Conservation (phyloP, 2,329 filamentous ascomycete genomes). For the Ceratocystis harringtonii region DNA sequence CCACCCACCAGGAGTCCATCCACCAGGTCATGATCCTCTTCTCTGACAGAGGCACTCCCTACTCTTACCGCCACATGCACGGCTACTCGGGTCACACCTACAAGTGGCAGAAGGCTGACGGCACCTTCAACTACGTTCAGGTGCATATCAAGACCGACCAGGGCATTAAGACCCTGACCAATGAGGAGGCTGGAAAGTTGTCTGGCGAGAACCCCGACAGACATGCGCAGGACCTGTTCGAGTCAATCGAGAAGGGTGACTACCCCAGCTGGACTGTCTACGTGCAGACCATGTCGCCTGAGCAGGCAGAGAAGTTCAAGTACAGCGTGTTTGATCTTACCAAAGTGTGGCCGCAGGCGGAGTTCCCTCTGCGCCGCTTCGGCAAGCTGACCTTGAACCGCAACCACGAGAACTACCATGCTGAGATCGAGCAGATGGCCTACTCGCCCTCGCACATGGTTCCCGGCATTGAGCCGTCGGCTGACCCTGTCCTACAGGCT, state of each 20-base stretch:
- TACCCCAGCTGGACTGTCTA: slow-evolving; percentile 49
- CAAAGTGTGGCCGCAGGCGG: slow-evolving; percentile 50
- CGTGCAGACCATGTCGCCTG: slow-evolving; percentile 47
- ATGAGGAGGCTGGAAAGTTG: slow-evolving; percentile 40
- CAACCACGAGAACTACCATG: slow-evolving; percentile 53
- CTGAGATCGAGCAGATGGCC: slow-evolving; percentile 52
- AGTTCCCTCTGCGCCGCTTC: slow-evolving; percentile 45
- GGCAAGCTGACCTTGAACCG: slow-evolving; percentile 49
- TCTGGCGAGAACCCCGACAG: slow-evolving; percentile 45
- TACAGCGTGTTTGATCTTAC: slow-evolving; percentile 56
- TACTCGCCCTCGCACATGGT: slow-evolving; percentile 52
- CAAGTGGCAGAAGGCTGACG: slow-evolving; percentile 51
- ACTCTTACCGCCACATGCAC: slow-evolving; percentile 51
- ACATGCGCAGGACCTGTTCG: slow-evolving; percentile 48
- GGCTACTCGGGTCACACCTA: slow-evolving; percentile 53
- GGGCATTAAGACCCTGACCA: slow-evolving; percentile 44
- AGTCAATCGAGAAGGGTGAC: slow-evolving; percentile 46
- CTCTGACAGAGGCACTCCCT: slow-evolving; percentile 50
- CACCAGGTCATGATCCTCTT: slow-evolving; percentile 54
- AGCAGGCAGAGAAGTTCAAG: slow-evolving; percentile 43
- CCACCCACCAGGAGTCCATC: slow-evolving; percentile 44
- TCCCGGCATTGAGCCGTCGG: slow-evolving; percentile 45
- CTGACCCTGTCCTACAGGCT: slow-evolving; percentile 47
- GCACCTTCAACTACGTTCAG: slow-evolving; percentile 50
- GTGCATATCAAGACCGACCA: slow-evolving; percentile 49